These are phyloP conservation scores for Curvularia verruculosa DNA, from an alignment of 2,329 filamentous ascomycete genomes.

Conservation along the genomic window DNA sequence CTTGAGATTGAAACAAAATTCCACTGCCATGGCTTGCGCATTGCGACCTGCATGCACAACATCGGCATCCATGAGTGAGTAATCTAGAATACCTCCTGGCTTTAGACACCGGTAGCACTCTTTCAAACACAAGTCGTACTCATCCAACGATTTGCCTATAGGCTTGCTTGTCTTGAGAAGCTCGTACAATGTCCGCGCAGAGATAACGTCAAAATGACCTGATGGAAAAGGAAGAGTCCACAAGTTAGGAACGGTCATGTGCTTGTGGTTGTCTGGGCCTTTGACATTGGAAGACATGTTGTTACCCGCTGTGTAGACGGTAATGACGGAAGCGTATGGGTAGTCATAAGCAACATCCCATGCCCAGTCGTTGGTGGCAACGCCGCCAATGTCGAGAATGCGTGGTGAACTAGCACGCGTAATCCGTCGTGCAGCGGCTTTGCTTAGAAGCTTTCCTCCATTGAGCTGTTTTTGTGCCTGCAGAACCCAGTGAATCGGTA, in stretches of 20 bases:
- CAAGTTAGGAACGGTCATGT: slow-evolving; percentile 76
- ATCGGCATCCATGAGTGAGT: slow-evolving; percentile 86
- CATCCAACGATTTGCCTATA: slow-evolving; percentile 61
- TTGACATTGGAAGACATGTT: slow-evolving; percentile 59
- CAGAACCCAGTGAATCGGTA: slow-evolving; percentile 65
- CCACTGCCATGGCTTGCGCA: slow-evolving; percentile 81
- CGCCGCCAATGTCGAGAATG: slow-evolving; percentile 86
- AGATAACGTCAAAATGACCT: slow-evolving; percentile 89
- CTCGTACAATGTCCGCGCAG: slow-evolving; percentile 83
- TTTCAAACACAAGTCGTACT: slow-evolving; percentile 82
- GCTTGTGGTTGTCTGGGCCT: slow-evolving; percentile 85
- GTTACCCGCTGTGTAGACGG: slow-evolving; percentile 68
- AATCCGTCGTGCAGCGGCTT: slow-evolving; percentile 50
- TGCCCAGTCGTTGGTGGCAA: slow-evolving; percentile 88
- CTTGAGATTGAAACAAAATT: slow-evolving; percentile 89
- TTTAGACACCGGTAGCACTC: slow-evolving; percentile 93
- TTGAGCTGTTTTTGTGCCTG: slow-evolving; percentile 66
- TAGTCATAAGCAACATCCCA: slow-evolving; percentile 91
- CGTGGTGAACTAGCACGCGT: slow-evolving; percentile 68
- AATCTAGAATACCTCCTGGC: slow-evolving; percentile 91
- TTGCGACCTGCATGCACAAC: slow-evolving; percentile 82
- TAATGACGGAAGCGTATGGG: slow-evolving; percentile 84
- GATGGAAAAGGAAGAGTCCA: slow-evolving; percentile 84
- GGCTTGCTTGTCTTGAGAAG: slow-evolving; percentile 74
- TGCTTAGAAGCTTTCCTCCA: slow-evolving; percentile 65